Base-by-base conservation (phyloP, 441 rosid genomes). In the Viola pubescens region DNA sequence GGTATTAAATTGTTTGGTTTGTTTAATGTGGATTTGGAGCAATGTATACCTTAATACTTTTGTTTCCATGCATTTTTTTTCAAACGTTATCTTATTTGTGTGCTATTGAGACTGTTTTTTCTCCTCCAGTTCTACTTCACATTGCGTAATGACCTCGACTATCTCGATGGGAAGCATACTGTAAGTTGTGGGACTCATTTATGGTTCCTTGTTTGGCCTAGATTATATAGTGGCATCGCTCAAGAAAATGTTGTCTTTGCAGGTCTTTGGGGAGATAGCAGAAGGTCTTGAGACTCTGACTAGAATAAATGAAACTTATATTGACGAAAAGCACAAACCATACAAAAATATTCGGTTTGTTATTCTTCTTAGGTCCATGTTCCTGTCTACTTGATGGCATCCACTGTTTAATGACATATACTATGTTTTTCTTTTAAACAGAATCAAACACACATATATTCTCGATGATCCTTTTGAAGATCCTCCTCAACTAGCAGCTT, bases 191-290 rank as follows among this genome's bases (percentile, higher is more conserved):
- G 34, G 34, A 26, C 34, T 26, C 34, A 1, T 48, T 45, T 48
- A 0, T 40, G 39, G 56, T 11, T 56, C 10, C 39, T 8, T 8
- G 1, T 52, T 37, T 52, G 6, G 57, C 6, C 49, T 3, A 34
- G 38, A 48, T 54, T 5, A 40, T 19, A 37, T 11, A 49, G 34
- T 19, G 4, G 16, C 11, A 0, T 8, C 19, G 14, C 37, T 34
- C 42, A 14, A n/a, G 9, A 42, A 11, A 14, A 6, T 59, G 49
- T 53, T 58, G 8, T 39, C 40, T 41, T 70, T 68, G 5, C 70
- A 90, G 99, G 97, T 94, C 48, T 94, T 94, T 77, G 98, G 96
- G 49, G 96, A 88, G 85, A 74, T 91, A 68, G 96, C 90, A 3
- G 99, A 91, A 79, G 99, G 98, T 26, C 62, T 85, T 66, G 98